These are phyloP conservation scores for Angomonas ambiguus DNA, from an alignment of 208 protist genomes.

Conservation along the genomic window DNA sequence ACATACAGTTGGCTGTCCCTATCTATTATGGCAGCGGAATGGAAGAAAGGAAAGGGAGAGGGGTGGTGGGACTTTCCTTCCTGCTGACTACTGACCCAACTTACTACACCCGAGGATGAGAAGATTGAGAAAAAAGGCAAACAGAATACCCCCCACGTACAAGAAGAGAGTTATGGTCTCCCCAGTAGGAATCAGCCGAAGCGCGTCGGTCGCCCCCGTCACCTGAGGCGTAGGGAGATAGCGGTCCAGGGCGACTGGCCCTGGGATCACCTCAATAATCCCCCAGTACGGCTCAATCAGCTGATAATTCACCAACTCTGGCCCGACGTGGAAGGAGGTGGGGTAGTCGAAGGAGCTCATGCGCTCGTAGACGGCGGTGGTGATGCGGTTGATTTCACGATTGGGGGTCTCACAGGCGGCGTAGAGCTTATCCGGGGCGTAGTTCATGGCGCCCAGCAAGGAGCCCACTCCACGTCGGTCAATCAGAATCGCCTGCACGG, in stretches of 20 bases:
- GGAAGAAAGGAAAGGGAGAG: too few species aligned
- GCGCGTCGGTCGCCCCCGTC: constrained; percentile 37
- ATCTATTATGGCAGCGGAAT: too few species aligned
- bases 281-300: constrained; percentile 38
- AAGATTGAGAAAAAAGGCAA: constrained; percentile 46
- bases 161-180: constrained; percentile 44
- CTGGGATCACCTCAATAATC: constrained; percentile 51
- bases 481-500: constrained; percentile 33
- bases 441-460: constrained; percentile 32
- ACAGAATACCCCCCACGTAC: constrained; percentile 41
- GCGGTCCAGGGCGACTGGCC: constrained; percentile 29
- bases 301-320: constrained; percentile 43
- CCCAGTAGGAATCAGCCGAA: constrained; percentile 36
- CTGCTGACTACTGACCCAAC: constrained; percentile 17
- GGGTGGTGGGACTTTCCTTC: not conserved
- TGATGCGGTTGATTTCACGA: constrained; percentile 29
- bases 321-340: constrained; percentile 27
- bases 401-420: constrained; percentile 29
- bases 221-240: constrained; percentile 49
- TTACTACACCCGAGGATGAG: constrained; percentile 48
- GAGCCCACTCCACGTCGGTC: constrained; percentile 32
- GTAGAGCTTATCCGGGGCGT: constrained; percentile 21
- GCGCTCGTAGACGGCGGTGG: constrained; percentile 21
- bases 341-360: constrained; percentile 23
- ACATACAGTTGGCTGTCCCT: too few species aligned